Evolutionary conservation across 2,329 filamentous ascomycete species (phyloP).

Genomic region (Chrysoporthe cubensis): DNA sequence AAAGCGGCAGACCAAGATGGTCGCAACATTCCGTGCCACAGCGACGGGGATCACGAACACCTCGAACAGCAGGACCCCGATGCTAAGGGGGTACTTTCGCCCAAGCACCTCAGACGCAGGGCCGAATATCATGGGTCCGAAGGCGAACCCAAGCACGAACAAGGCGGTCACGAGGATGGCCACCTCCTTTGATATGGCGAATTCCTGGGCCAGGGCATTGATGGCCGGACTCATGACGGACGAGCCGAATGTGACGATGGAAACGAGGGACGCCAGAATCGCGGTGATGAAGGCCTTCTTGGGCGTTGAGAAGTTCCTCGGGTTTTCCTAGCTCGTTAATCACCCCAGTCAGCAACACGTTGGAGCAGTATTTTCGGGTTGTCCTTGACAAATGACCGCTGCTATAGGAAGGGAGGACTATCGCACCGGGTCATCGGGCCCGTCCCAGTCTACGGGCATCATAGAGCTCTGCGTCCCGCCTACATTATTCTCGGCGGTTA

Average conservation of each 20-base stretch:
- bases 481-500: neutral
- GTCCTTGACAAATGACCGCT: no score
- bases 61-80: neutral
- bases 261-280: neutral
- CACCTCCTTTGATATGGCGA: neutral
- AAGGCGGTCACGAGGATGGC: neutral
- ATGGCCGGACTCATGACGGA: neutral
- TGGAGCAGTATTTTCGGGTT: no score
- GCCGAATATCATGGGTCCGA: neutral
- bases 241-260: neutral
- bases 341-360: no score
- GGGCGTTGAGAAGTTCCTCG: neutral
- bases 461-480: neutral
- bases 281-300: neutral
- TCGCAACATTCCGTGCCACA: neutral
- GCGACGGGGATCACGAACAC: neutral
- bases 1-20: constrained; percentile 15
- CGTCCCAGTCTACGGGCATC: neutral
- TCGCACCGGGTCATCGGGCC: neutral
- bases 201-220: neutral
- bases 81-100: neutral
- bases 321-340: neutral
- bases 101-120: constrained; percentile 1
- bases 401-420: neutral
- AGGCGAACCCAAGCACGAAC: neutral